Conservation (phyloP, 495 filamentous ascomycete genomes). For the Cenococcum geophilum region DNA sequence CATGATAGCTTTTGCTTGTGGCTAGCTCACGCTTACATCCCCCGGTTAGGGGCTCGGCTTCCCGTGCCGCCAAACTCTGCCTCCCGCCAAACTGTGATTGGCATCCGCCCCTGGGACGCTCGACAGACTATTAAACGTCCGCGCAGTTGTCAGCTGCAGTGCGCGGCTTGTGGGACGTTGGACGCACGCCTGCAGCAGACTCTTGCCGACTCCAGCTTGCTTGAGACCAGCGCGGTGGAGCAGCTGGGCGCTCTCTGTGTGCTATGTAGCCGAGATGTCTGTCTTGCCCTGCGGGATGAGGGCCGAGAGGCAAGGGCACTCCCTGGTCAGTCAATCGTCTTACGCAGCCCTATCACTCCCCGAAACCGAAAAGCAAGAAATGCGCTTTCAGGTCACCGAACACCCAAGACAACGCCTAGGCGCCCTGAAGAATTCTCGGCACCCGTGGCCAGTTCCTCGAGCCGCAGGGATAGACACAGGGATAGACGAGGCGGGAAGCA, state of each 20-base stretch:
- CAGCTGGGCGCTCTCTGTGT: not conserved
- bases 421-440: not conserved
- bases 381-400: not conserved
- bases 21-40: not conserved
- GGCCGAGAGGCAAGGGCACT: not conserved
- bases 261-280: not conserved
- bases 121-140: not conserved
- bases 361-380: conserved; percentile 1
- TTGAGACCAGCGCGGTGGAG: not conserved
- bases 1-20: not conserved
- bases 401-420: conserved; percentile 1
- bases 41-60: not conserved
- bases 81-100: not conserved
- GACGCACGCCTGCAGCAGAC: not conserved
- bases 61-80: conserved; percentile 1
- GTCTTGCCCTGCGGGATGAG: not conserved
- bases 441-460: conserved; percentile 1
- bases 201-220: not conserved
- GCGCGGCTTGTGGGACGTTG: conserved; percentile 1
- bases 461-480: conserved; percentile 17
- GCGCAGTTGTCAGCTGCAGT: not conserved
- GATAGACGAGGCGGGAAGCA: conserved; percentile 22
- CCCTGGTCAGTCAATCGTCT: not conserved
- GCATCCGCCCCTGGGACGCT: not conserved
- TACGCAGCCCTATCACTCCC: conserved; percentile 4